These are phyloP conservation scores for Cyberlindnera americana DNA, from an alignment of 805 yeast species.

Conservation along the genomic window DNA sequence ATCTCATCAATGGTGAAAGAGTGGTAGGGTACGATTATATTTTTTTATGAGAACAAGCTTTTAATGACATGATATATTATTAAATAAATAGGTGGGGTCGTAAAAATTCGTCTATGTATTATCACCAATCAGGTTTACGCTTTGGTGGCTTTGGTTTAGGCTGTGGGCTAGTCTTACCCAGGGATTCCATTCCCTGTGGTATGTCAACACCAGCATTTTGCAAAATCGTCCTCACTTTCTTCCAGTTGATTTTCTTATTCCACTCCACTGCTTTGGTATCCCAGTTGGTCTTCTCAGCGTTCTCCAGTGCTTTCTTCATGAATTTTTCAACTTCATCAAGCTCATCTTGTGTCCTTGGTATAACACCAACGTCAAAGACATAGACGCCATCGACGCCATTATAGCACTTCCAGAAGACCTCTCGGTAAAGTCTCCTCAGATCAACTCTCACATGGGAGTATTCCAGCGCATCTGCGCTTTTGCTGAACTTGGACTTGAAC, in stretches of 20 bases:
- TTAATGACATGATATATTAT: neutral
- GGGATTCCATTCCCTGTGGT: constrained; percentile 9
- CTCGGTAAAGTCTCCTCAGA: constrained; percentile 13
- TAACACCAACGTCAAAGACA: constrained; percentile 16
- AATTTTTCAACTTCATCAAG: constrained; percentile 5
- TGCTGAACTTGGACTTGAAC: constrained; percentile 8
- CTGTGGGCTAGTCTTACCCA: neutral
- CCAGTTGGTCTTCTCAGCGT: constrained; percentile 3
- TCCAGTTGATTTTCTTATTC: constrained; percentile 19
- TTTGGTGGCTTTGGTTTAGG: neutral
- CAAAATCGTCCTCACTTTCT: constrained; percentile 7
- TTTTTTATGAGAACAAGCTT: neutral
- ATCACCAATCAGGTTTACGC: neutral
- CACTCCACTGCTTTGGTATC: neutral
- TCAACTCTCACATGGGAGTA: constrained; percentile 19
- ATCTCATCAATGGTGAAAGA: constrained; percentile 6
- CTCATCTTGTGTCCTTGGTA: constrained; percentile 15
- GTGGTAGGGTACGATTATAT: too few relatives aligned
- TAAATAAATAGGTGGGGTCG: too few relatives aligned
- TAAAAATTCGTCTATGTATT: too few relatives aligned
- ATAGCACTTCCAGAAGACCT: constrained; percentile 13
- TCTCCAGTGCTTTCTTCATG: constrained; percentile 6
- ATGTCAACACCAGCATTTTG: constrained; percentile 9
- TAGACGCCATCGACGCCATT: constrained; percentile 23
- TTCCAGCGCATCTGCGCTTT: constrained; percentile 19